Percentiles rank a stretch among this genome's conserved stretches.
Evolutionary conservation across 768 basidiomycete species (phyloP).

Genomic region (Agaricus sinodeliciosus): DNA sequence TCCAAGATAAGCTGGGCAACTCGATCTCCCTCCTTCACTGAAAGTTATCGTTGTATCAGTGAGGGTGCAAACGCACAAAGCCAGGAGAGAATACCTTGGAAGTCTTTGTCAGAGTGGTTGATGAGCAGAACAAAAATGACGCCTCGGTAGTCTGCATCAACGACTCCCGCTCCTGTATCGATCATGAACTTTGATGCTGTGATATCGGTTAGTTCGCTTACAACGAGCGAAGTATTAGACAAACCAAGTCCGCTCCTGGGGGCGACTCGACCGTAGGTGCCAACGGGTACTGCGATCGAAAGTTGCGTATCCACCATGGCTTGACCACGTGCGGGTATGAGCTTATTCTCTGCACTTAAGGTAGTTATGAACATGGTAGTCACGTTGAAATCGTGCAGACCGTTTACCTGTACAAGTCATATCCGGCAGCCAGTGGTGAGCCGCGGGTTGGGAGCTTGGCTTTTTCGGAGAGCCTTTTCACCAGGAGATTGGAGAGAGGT

Average conservation of each 20-base stretch:
- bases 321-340: constrained; percentile 85
- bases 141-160: constrained; percentile 96
- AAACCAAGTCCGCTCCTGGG: constrained; percentile 92
- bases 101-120: constrained; percentile 88
- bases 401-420: constrained; percentile 88
- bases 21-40: constrained; percentile 92
- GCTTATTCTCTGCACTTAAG: constrained; percentile 74
- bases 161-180: constrained; percentile 94
- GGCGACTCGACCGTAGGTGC: constrained; percentile 95
- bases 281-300: constrained; percentile 87
- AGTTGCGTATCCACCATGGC: constrained; percentile 88
- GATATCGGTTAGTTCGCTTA: not conserved
- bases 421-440: constrained; percentile 82
- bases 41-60: not conserved
- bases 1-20: constrained; percentile 94
- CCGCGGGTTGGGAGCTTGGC: constrained; percentile 86
- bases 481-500: constrained; percentile 51
- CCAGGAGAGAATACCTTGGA: constrained; percentile 49
- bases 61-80: constrained; percentile 7
- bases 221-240: constrained; percentile 17
- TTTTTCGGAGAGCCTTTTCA: constrained; percentile 80
- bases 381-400: not conserved
- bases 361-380: constrained; percentile 3
- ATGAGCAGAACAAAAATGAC: constrained; percentile 86
- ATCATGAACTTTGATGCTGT: constrained; percentile 96